Evolutionary conservation across 257 asterid genomes (phyloP).

Genomic region (Mitragyna speciosa): DNA sequence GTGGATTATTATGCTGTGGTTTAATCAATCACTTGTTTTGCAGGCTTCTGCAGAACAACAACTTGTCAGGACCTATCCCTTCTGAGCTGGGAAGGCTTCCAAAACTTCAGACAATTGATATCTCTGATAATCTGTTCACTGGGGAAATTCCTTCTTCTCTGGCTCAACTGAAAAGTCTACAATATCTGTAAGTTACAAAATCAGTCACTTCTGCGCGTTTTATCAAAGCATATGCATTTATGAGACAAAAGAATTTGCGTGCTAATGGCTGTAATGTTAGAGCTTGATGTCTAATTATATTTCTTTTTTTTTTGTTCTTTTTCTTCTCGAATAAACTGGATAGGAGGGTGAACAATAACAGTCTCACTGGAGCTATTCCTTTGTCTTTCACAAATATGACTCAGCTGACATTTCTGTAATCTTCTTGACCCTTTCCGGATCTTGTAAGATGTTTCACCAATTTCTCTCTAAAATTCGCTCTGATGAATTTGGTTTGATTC

Average conservation of each 20-base stretch:
- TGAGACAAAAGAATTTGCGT: background rate
- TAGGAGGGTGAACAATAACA: constrained; percentile 90
- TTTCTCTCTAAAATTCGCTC: constrained; percentile 16
- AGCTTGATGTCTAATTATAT: constrained; percentile 4
- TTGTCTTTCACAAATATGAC: constrained; percentile 67
- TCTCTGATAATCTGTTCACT: constrained; percentile 60
- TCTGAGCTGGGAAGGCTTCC: constrained; percentile 67
- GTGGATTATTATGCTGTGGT: background rate
- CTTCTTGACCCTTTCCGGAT: constrained; percentile 26
- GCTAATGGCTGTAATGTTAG: background rate
- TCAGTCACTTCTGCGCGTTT: background rate
- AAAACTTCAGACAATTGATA: constrained; percentile 68
- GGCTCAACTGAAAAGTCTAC: constrained; percentile 61
- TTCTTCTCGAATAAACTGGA: background rate
- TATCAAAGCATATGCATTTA: background rate
- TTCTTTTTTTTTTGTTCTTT: background rate
- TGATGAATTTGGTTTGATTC: constrained; percentile 4
- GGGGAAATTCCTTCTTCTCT: constrained; percentile 77
- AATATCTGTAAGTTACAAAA: constrained; percentile 59
- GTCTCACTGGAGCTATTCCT: constrained; percentile 77
- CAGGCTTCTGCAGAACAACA: constrained; percentile 84
- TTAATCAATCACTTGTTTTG: background rate
- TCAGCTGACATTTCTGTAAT: constrained; percentile 74
- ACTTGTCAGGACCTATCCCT: constrained; percentile 72
- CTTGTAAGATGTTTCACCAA: background rate